These are phyloP conservation scores for Conticribra guillardii DNA, from an alignment of 108 stramenopile species.

Conservation along the genomic window DNA sequence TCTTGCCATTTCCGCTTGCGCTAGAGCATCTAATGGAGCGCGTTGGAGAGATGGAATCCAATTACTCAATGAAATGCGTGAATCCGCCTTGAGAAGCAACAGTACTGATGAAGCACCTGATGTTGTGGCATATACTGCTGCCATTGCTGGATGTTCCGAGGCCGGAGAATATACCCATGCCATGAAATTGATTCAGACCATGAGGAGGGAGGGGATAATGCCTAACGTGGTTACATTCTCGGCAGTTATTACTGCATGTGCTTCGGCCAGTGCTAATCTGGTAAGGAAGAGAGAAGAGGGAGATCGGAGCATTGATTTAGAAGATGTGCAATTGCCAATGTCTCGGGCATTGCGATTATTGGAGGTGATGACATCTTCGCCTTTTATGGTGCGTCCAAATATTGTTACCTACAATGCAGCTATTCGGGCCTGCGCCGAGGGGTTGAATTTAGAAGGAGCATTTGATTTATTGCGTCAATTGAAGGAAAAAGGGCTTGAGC, in stretches of 20 bases:
- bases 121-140: slow-evolving; percentile 78
- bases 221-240: slow-evolving; percentile 81
- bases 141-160: slow-evolving; percentile 81
- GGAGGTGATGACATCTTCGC: slow-evolving; percentile 61
- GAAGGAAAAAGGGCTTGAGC: slow-evolving; percentile 58
- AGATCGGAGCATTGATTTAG: slow-evolving; percentile 15
- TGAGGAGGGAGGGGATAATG: slow-evolving; percentile 67
- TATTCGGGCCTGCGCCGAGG: slow-evolving; percentile 84
- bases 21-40: slow-evolving; percentile 56
- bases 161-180: slow-evolving; percentile 77
- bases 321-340: slow-evolving; percentile 48
- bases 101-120: slow-evolving; percentile 45
- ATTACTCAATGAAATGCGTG: slow-evolving; percentile 59
- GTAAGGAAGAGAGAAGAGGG: slow-evolving; percentile 26
- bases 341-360: slow-evolving; percentile 70
- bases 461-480: slow-evolving; percentile 62
- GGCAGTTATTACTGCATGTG: slow-evolving; percentile 77
- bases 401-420: slow-evolving; percentile 86
- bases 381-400: slow-evolving; percentile 67
- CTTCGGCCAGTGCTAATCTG: slow-evolving; percentile 63
- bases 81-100: slow-evolving; percentile 5
- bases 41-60: slow-evolving; percentile 67
- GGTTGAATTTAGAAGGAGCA: slow-evolving; percentile 64
- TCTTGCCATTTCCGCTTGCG: slow-evolving; percentile 81
- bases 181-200: slow-evolving; percentile 62